Conservation (phyloP, 139 green algal species). For the Chloropicon primus region DNA sequence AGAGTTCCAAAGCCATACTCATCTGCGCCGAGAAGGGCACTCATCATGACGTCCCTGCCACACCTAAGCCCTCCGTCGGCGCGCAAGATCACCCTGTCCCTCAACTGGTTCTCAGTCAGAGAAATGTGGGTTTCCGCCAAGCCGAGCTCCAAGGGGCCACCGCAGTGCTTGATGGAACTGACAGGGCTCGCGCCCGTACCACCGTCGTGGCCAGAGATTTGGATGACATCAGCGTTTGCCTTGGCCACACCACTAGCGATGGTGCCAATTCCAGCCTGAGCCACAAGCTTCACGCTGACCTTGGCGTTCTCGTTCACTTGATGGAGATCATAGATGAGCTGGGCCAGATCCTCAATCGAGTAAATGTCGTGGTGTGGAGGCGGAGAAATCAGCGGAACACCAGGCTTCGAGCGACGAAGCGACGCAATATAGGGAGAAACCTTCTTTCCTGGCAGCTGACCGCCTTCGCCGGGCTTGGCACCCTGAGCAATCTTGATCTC, state of each 20-base stretch:
- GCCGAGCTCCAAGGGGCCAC: conserved; percentile 95
- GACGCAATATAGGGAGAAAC: conserved; percentile 91
- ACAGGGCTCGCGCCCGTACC: conserved; percentile 93
- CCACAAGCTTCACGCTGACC: conserved; percentile 96
- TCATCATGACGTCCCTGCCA: conserved; percentile 80
- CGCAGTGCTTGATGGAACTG: conserved; percentile 95
- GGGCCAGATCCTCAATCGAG: conserved; percentile 98
- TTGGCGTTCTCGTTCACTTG: conserved; percentile 38
- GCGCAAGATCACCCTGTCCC: conserved; percentile 83
- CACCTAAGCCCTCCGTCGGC: conserved; percentile 86
- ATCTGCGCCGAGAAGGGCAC: conserved; percentile 79
- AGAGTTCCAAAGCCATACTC: conserved; percentile 97
- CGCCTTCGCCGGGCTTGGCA: conserved; percentile 85
- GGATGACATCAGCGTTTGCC: conserved; percentile 96
- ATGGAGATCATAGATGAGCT: conserved; percentile 28
- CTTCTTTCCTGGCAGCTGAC: conserved; percentile 92
- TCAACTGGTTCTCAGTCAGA: conserved; percentile 79
- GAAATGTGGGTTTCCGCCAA: conserved; percentile 68
- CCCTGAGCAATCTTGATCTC: conserved; percentile 98
- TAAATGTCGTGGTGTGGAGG: conserved; percentile 99
- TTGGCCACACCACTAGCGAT: conserved; percentile 93
- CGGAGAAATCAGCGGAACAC: conserved; percentile 94
- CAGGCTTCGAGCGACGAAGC: conserved; percentile 88
- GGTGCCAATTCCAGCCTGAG: conserved; percentile 94
- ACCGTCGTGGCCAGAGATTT: conserved; percentile 89